phyloP scores from a whole-genome alignment of 805 yeast genomes.

The Phaffomyces opuntiae region DNA sequence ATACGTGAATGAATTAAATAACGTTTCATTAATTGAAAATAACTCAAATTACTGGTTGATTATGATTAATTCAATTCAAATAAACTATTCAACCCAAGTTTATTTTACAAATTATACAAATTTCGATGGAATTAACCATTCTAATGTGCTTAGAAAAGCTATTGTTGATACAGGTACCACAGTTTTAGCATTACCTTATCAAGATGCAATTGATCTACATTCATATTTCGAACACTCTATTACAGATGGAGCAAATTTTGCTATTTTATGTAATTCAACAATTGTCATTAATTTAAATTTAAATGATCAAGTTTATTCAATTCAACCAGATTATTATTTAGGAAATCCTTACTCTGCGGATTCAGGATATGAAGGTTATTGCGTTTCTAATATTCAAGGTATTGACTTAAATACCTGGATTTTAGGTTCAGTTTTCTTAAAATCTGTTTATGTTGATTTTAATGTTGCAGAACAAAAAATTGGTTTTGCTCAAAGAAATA shows the following conservation, averaged over 20 bases:
- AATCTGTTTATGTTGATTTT: slow-evolving; percentile 48
- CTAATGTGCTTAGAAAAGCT: slow-evolving; percentile 30
- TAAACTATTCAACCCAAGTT: slow-evolving; percentile 27
- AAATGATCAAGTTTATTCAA: slow-evolving; percentile 37
- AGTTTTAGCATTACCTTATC: slow-evolving; percentile 45
- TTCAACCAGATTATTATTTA: slow-evolving; percentile 37
- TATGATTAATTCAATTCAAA: slow-evolving; percentile 29
- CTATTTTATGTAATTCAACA: slow-evolving; percentile 49
- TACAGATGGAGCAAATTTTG: slow-evolving; percentile 58
- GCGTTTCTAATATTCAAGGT: slow-evolving; percentile 63
- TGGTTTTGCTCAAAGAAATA: slow-evolving; percentile 46
- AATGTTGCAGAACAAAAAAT: slow-evolving; percentile 42
- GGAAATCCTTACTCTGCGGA: slow-evolving; percentile 38
- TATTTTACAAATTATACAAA: slow-evolving; percentile 24
- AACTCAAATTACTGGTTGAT: slow-evolving; percentile 46
- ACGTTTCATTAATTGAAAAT: slow-evolving; percentile 30
- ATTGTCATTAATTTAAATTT: slow-evolving; percentile 34
- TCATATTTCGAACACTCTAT: slow-evolving; percentile 41
- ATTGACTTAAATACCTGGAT: slow-evolving; percentile 46
- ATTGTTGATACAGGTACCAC: slow-evolving; percentile 66
- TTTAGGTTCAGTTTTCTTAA: slow-evolving; percentile 56
- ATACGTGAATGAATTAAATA: slow-evolving; percentile 35
- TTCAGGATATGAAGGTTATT: slow-evolving; percentile 38
- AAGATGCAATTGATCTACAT: slow-evolving; percentile 49
- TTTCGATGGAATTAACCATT: slow-evolving; percentile 2